These are phyloP conservation scores for Rosa persica DNA, from an alignment of 306 rosid species.

Conservation along the genomic window DNA sequence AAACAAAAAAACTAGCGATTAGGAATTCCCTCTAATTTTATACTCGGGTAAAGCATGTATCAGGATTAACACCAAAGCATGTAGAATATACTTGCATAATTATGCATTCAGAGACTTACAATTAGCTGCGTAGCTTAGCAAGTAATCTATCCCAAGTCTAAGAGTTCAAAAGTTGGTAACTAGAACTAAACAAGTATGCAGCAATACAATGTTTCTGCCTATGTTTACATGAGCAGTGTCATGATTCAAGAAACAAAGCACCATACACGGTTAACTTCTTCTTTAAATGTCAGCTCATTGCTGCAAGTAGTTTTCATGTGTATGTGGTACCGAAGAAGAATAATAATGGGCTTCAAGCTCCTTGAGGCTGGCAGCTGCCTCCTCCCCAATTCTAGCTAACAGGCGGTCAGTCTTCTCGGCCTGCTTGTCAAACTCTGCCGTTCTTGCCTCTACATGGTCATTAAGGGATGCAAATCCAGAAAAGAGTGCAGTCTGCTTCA, in stretches of 20 bases:
- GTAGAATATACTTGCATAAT: neutral
- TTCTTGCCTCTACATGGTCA: conserved; percentile 47
- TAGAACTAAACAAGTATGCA: neutral
- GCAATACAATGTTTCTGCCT: neutral
- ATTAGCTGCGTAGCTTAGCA: neutral
- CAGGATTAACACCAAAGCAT: neutral
- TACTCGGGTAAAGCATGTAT: neutral
- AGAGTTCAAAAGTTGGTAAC: neutral
- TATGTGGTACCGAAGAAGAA: conserved; percentile 53
- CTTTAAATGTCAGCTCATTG: neutral
- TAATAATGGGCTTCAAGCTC: conserved; percentile 82
- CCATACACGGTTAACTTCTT: neutral
- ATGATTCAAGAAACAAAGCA: neutral
- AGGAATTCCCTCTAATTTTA: neutral
- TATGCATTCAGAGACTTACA: neutral
- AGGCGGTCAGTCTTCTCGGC: conserved; percentile 61
- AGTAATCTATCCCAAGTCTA: neutral
- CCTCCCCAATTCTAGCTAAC: conserved; percentile 75
- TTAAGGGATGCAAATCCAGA: conserved; percentile 58
- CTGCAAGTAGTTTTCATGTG: conserved; percentile 17
- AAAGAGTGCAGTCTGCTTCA: conserved; percentile 92
- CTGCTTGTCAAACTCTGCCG: conserved; percentile 61
- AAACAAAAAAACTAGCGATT: too few species aligned
- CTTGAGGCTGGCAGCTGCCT: conserved; percentile 80
- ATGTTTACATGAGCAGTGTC: neutral